Evolutionary conservation across 2,329 filamentous ascomycete species (phyloP).

Genomic region (Colletotrichum sp.): DNA sequence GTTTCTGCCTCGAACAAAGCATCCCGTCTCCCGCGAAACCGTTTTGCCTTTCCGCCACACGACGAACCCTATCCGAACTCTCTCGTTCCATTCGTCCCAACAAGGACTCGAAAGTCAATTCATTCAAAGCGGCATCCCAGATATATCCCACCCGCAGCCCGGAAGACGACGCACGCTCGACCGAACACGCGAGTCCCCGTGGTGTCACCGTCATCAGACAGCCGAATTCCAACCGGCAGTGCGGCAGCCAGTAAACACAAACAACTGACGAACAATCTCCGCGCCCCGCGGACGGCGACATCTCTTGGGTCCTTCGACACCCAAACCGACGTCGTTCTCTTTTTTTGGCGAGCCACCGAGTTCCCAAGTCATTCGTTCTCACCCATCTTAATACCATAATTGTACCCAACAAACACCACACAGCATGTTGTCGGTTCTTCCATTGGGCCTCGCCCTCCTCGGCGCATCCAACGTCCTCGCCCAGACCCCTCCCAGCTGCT

Average conservation of each 20-base stretch:
- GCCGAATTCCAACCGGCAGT: conserved; percentile 2
- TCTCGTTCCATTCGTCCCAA: conserved; percentile 2
- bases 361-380: neutral
- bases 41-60: neutral
- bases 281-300: conserved; percentile 4
- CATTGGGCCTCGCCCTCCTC: conserved; percentile 44
- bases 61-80: neutral
- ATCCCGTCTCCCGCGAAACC: neutral
- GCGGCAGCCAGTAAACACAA: conserved; percentile 1
- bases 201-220: neutral
- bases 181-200: neutral
- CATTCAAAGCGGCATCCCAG: neutral
- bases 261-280: neutral
- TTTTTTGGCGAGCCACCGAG: neutral
- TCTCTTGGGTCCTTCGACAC: neutral
- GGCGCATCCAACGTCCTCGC: conserved; percentile 43
- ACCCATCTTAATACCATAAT: neutral
- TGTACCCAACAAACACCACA: neutral
- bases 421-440: conserved; percentile 25
- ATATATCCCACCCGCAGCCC: neutral
- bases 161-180: neutral
- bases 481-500: conserved; percentile 44
- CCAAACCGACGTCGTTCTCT: neutral
- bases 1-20: neutral
- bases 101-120: neutral